Evolutionary conservation across 2,329 filamentous ascomycete genomes (phyloP).

Genomic region (Botrytis tulipae): DNA sequence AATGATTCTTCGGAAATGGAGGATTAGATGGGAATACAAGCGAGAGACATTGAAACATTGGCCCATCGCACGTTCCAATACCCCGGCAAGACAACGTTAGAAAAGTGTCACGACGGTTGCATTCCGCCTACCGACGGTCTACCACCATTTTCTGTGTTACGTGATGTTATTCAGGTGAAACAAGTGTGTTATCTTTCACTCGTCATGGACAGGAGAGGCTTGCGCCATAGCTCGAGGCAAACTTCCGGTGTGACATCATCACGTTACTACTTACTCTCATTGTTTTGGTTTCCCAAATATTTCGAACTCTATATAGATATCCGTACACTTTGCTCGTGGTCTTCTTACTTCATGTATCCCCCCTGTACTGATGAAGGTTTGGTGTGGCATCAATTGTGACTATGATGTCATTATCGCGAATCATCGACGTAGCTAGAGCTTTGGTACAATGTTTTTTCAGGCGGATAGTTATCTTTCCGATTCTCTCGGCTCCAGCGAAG

Average conservation of each 20-base stretch:
- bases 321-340: background rate
- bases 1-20: background rate
- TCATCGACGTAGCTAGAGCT: background rate
- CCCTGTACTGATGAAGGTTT: background rate
- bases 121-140: background rate
- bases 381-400: background rate
- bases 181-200: background rate
- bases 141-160: background rate
- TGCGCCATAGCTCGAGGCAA: background rate
- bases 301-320: background rate
- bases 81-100: background rate
- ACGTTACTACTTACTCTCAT: background rate
- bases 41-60: conserved; percentile 2
- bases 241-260: background rate
- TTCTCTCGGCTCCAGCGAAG: background rate
- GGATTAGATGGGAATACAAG: background rate
- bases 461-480: conserved; percentile 9
- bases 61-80: background rate
- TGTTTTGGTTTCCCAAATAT: background rate
- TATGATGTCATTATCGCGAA: background rate
- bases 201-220: background rate
- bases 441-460: background rate
- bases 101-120: background rate
- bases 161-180: background rate
- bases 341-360: background rate